Conservation (phyloP, 345 rosid genomes). For the Pugionium dolabratum region DNA sequence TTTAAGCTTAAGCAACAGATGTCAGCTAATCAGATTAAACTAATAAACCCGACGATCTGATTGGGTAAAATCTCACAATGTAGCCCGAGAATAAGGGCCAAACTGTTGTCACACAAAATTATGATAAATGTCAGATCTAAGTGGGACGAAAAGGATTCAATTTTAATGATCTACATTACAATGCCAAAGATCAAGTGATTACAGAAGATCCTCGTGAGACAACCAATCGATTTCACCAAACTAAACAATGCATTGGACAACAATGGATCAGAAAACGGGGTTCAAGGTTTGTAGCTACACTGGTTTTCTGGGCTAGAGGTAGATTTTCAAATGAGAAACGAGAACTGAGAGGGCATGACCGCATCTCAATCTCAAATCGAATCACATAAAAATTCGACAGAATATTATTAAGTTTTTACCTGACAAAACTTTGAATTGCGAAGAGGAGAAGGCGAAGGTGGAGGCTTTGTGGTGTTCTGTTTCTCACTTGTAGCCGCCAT, state of each 20-base stretch:
- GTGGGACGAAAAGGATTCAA: not conserved
- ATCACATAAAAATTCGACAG: not conserved
- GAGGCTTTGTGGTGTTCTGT: constrained; percentile 59
- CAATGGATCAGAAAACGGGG: constrained; percentile 1
- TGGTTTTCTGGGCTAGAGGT: not conserved
- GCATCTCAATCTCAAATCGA: constrained; percentile 15
- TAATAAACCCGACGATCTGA: constrained; percentile 19
- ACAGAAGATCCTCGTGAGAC: constrained; percentile 17
- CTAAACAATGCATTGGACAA: not conserved
- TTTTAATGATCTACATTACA: constrained; percentile 1
- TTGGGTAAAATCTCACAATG: constrained; percentile 13
- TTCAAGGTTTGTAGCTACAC: not conserved
- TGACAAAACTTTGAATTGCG: constrained; percentile 64
- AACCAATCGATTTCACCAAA: constrained; percentile 7
- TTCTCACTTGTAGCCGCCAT: constrained; percentile 67
- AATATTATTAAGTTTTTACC: constrained; percentile 43
- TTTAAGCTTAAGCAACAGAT: constrained; percentile 14
- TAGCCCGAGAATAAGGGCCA: not conserved
- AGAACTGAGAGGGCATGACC: constrained; percentile 2
- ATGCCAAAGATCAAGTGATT: constrained; percentile 30
- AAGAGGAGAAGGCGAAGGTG: constrained; percentile 60
- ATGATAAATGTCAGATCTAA: constrained; percentile 30
- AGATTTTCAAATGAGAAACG: not conserved
- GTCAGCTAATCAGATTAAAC: constrained; percentile 12
- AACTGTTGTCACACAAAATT: not conserved